Evolutionary conservation across 208 protist species (phyloP), one percentile per base, ranked within the genome.

Genomic region (Leishmania braziliensis): DNA sequence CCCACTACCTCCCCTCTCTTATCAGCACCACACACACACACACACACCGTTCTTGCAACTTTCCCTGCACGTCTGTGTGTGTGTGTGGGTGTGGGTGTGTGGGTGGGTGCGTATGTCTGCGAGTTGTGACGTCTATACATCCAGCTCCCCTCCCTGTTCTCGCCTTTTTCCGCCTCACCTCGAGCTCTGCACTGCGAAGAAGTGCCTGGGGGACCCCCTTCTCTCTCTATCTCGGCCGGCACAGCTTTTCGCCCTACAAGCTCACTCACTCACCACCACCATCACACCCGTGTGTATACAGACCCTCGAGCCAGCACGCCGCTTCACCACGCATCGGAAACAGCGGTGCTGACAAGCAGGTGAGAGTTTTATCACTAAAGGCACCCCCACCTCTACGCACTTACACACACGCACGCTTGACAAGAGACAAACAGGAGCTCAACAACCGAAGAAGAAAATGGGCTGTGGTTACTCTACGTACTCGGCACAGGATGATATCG

Each of bases 391-490:
- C 39, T 23, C 23, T 18, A 5, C 53, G 2, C 39, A 1, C 74
- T 3, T 3, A 53, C 1, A 58, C 12, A n/a, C 36, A 71, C 65
- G 43, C 65, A 46, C 68, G 43, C 43, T 33, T 10, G 58, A 58
- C 53, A 78, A 33, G 65, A 4, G 26, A 29, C 39, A 77, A 29
- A 53, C 12, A 80, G 63, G 43, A 66, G 79, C 88, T 46, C 43
- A 60, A 80, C 33, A 73, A 1, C 12, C 46, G 60, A 77, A 50
- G 29, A 51, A 76, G 70, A 76, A 70, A 83, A 94, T 94, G 91
- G 91, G 91, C 53, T 94, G 87, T 66, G 87, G 87, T 20, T 94
- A 94, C 88, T 87, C 87, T 18, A 92, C 90, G 54, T 94, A 87
- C 82, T 92, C 89, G 0, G 87, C 87, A 10, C 71, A 89, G 81